Conservation (phyloP, 2,329 filamentous ascomycete species). For the Thermochaetoides dissita region DNA sequence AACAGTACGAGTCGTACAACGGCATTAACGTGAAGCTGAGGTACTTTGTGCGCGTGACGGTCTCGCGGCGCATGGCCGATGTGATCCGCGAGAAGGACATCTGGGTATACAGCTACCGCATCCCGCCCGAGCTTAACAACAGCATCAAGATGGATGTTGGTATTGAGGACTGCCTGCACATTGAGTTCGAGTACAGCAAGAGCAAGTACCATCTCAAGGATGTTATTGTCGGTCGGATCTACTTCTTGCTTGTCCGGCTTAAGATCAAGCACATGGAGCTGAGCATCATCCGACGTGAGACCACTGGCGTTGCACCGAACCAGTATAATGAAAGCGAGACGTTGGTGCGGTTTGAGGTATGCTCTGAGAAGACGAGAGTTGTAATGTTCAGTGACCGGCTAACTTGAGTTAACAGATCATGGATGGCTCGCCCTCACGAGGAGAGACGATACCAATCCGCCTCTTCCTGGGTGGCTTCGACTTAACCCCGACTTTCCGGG, state of each 20-base stretch:
- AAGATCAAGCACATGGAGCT: constrained; percentile 99
- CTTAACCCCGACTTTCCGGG: constrained; percentile 91
- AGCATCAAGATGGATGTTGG: constrained; percentile 99
- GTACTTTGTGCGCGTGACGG: constrained; percentile 95
- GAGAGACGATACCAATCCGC: constrained; percentile 88
- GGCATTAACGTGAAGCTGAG: constrained; percentile 98
- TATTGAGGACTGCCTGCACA: constrained; percentile 97
- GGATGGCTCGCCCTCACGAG: constrained; percentile 95
- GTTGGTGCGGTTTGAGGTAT: constrained; percentile 83
- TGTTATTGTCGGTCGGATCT: constrained; percentile 96
- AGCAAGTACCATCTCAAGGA: constrained; percentile 98
- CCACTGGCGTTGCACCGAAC: constrained; percentile 89
- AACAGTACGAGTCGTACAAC: constrained; percentile 99
- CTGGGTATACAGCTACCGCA: constrained; percentile 98
- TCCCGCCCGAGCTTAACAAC: constrained; percentile 94
- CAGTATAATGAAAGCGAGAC: constrained; percentile 99
- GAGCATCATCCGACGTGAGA: constrained; percentile 92
- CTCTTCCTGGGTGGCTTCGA: constrained; percentile 97
- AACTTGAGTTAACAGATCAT: constrained; percentile 53
- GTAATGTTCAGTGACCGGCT: neutral
- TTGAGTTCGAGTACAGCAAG: constrained; percentile 99
- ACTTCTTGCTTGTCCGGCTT: constrained; percentile 88
- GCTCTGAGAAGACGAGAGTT: neutral
- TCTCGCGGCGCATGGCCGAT: constrained; percentile 92
- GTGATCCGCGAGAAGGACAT: constrained; percentile 98